Evolutionary conservation across 208 protist species (phyloP), one percentile per base, ranked within the genome.

Genomic region (Trypanosoma theileri): DNA sequence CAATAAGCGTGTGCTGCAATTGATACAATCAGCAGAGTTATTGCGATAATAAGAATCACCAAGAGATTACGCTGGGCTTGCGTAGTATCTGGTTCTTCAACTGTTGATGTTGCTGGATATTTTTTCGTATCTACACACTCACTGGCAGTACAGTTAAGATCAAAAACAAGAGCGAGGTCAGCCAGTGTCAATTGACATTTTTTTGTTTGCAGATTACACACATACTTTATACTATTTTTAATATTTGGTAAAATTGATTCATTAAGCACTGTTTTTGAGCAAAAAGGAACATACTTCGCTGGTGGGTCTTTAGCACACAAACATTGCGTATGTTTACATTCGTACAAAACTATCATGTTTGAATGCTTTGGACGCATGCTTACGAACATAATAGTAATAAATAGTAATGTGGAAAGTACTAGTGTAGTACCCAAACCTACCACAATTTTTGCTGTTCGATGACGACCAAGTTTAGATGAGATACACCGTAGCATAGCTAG

Each of bases 301-400:
- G 87, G 84, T 35, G 90, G 81, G 59, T 91, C 77, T 66, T 87
- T 75, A 31, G 86, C 79, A 59, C 90, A 96, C 41, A 53, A 65
- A 73, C 90, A 96, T 8, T 60, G 14, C 21, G 86, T 88, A 12
- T 84, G 56, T 19, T 84, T 54, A 65, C 90, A 96, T 22, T 84
- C 76, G 70, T 91, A 96, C 13, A 82, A 52, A 19, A 85, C 76
- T 0, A 57, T 67, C 21, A 62, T 17, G 28, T 80, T 60, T 13
- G 63, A 19, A 1, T 51, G 22, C 17, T 45, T 24, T 40, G 73
- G 13, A 21, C 75, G 78, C 85, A 96, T 92, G 46, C 59, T 77
- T 50, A 91, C 13, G 0, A 91, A 67, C 79, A 93, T 88, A n/a
- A 89, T 14, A 3, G 48, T 17, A 19, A 92, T 82, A 66, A 92